Conservation (phyloP, 768 basidiomycete species). For the Kwoniella dendrophila region DNA sequence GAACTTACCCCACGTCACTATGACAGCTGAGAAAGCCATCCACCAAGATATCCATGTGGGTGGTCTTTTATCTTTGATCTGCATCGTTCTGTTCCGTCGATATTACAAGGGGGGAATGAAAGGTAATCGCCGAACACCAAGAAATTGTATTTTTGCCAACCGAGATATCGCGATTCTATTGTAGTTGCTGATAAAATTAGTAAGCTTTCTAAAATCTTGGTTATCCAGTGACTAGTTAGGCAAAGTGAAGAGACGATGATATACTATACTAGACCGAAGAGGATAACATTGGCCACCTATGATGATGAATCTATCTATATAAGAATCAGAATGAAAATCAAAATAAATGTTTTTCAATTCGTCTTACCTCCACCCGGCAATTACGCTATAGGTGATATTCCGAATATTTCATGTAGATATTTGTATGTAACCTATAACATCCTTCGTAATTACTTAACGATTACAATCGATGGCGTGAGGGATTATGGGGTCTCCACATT, state of each 20-base stretch:
- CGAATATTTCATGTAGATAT: neutral
- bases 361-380: neutral
- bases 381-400: neutral
- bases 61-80: slow-evolving; percentile 16
- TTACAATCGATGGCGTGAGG: slow-evolving; percentile 3
- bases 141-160: too few species aligned
- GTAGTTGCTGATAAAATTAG: too few species aligned
- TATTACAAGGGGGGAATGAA: too few species aligned
- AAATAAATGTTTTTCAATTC: neutral
- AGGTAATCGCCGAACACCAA: too few species aligned
- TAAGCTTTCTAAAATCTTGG: neutral
- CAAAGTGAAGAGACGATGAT: too few species aligned
- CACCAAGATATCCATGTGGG: slow-evolving; percentile 47
- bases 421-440: neutral
- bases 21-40: slow-evolving; percentile 42
- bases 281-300: too few species aligned
- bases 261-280: too few species aligned
- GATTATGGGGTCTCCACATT: slow-evolving; percentile 1
- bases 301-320: too few species aligned
- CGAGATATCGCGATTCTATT: too few species aligned
- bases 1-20: slow-evolving; percentile 49
- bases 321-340: too few species aligned
- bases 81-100: slow-evolving; percentile 9
- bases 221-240: too few species aligned
- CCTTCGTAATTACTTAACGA: slow-evolving; percentile 7